Evolutionary conservation across 139 green algal species (phyloP).

Genomic region (Micractinium sp.): DNA sequence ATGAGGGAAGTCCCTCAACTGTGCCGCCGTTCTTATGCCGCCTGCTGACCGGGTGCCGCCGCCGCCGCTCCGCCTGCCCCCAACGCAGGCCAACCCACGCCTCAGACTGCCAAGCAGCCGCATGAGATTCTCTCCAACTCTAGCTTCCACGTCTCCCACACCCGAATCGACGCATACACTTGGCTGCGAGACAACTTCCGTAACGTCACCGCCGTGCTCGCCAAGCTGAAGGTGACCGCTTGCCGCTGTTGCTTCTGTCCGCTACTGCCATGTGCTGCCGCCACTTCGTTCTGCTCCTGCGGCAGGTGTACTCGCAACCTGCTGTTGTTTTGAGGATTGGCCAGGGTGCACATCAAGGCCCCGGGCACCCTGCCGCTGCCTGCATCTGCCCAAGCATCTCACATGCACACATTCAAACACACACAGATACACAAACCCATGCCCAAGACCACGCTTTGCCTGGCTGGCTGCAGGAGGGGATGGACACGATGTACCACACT

Average conservation of each 20-base stretch:
- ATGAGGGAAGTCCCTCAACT: neutral
- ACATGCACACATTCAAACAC: no score
- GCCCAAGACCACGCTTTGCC: neutral
- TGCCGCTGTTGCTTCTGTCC: neutral
- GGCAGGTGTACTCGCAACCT: neutral
- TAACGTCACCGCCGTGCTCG: constrained; percentile 58
- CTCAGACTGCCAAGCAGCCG: neutral
- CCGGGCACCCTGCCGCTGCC: no score
- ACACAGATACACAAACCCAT: no score
- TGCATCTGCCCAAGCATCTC: neutral
- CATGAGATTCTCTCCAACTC: neutral
- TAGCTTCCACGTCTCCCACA: neutral
- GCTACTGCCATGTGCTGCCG: neutral
- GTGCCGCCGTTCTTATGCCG: neutral
- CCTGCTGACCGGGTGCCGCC: neutral
- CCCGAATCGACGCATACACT: constrained; percentile 63
- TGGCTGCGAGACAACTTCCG: constrained; percentile 83
- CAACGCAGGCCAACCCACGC: neutral
- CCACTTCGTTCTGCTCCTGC: no score
- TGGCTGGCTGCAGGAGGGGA: neutral
- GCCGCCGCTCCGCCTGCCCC: neutral
- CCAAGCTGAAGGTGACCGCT: constrained; percentile 35
- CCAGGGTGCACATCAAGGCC: no score
- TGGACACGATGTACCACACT: neutral
- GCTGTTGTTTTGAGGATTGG: neutral